Percentiles rank a stretch among this genome's conserved stretches.
phyloP scores from a whole-genome alignment of 352 stramenopile genomes.

The Phytophthora syringae region DNA sequence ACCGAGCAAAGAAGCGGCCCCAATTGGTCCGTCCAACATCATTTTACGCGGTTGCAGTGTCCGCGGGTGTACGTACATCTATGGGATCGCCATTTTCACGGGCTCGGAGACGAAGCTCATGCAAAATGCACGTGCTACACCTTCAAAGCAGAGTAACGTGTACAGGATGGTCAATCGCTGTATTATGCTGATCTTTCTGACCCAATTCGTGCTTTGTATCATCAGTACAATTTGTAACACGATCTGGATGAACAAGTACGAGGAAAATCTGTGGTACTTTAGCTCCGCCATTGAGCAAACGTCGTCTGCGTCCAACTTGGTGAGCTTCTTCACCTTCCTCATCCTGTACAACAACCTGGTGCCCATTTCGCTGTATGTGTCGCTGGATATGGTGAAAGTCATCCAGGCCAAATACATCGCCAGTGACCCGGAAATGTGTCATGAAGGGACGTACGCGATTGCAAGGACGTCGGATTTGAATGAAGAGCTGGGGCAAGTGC shows the following conservation, averaged over 20 bases:
- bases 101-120: conserved; percentile 93
- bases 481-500: conserved; percentile 92
- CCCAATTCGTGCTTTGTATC: conserved; percentile 69
- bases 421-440: conserved; percentile 91
- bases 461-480: conserved; percentile 90
- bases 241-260: conserved; percentile 44
- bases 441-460: conserved; percentile 91
- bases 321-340: conserved; percentile 92
- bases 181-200: conserved; percentile 76
- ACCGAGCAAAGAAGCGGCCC: conserved; percentile 26
- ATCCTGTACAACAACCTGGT: conserved; percentile 94
- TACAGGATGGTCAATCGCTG: conserved; percentile 77
- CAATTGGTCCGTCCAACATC: conserved; percentile 89
- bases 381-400: conserved; percentile 90
- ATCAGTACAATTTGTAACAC: conserved; percentile 68
- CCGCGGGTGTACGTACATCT: conserved; percentile 90
- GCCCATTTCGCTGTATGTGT: conserved; percentile 94
- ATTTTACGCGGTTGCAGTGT: conserved; percentile 89
- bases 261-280: conserved; percentile 61
- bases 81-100: conserved; percentile 89
- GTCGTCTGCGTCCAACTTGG: conserved; percentile 56
- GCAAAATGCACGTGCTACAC: conserved; percentile 74
- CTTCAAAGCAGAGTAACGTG: conserved; percentile 87
- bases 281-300: conserved; percentile 39
- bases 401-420: conserved; percentile 87